Evolutionary conservation across 345 rosid genomes (phyloP).

Genomic region (Xanthoceras sorbifolium): DNA sequence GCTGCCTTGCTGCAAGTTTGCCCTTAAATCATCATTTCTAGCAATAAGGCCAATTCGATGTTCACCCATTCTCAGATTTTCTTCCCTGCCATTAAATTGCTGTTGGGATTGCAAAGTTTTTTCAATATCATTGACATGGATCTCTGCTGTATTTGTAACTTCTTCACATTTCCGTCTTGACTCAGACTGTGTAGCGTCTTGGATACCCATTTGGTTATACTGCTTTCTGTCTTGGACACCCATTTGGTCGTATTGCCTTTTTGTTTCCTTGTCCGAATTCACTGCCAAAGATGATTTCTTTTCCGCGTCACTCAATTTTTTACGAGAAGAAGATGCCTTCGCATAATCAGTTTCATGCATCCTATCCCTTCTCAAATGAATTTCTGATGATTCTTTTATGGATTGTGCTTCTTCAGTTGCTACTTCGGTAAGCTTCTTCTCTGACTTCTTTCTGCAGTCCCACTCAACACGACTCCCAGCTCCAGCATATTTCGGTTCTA

Average conservation of each 20-base stretch:
- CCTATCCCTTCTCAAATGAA: constrained; percentile 32
- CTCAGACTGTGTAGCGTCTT: constrained; percentile 33
- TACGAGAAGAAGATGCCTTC: constrained; percentile 33
- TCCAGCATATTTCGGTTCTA: constrained; percentile 27
- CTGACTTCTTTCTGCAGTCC: constrained; percentile 70
- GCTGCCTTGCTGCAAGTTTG: constrained; percentile 31
- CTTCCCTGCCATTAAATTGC: constrained; percentile 40
- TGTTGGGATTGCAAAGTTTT: constrained; percentile 42
- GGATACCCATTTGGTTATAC: constrained; percentile 31
- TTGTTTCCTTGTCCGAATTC: constrained; percentile 39
- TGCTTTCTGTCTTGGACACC: constrained; percentile 34
- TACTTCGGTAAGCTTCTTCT: constrained; percentile 59
- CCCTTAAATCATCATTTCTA: constrained; percentile 30
- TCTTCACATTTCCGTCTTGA: constrained; percentile 43
- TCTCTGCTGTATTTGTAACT: constrained; percentile 38
- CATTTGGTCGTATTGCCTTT: constrained; percentile 35
- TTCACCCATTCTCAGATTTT: constrained; percentile 30
- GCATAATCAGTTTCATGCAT: constrained; percentile 33
- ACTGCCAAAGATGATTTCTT: constrained; percentile 34
- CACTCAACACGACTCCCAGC: constrained; percentile 38
- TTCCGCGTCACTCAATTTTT: constrained; percentile 36
- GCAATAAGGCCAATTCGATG: constrained; percentile 21
- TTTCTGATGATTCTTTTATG: constrained; percentile 42
- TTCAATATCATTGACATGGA: constrained; percentile 40
- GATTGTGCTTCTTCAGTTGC: constrained; percentile 40